phyloP scores from a whole-genome alignment of 1,139 yeast species.

The Candida anutae region DNA sequence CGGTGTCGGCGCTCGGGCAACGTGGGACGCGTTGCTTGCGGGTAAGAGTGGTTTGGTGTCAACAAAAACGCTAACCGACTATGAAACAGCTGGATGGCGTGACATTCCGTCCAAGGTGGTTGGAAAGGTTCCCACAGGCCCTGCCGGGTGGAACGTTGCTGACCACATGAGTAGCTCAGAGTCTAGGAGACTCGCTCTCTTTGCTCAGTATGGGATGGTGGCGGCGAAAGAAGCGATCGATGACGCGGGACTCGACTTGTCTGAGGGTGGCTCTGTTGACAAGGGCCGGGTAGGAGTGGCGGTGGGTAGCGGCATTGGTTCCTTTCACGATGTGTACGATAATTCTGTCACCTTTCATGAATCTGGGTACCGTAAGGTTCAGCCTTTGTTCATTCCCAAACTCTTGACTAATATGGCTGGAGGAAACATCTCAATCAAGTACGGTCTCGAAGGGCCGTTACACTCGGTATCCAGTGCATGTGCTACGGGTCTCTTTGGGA shows the following conservation, averaged over 20 bases:
- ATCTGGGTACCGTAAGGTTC: conserved; percentile 63
- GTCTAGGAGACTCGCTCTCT: conserved; percentile 56
- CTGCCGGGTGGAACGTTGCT: conserved; percentile 44
- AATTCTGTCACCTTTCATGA: conserved; percentile 44
- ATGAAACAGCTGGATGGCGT: conserved; percentile 36
- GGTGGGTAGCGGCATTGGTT: conserved; percentile 91
- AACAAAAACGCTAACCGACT: conserved; percentile 41
- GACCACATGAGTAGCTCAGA: conserved; percentile 41
- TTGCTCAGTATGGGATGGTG: conserved; percentile 72
- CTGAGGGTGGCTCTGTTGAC: not conserved
- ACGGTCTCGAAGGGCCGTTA: conserved; percentile 74
- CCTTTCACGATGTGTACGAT: conserved; percentile 66
- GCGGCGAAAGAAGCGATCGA: conserved; percentile 72
- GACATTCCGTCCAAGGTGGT: conserved; percentile 70
- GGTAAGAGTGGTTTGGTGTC: conserved; percentile 52
- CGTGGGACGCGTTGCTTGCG: conserved; percentile 47
- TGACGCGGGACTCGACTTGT: conserved; percentile 41
- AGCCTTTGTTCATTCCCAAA: conserved; percentile 82
- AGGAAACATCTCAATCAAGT: conserved; percentile 77
- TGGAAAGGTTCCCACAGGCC: conserved; percentile 62
- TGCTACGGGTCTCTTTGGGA: conserved; percentile 90
- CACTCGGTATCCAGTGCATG: conserved; percentile 93
- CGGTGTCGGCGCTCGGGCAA: conserved; percentile 55
- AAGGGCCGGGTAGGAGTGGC: conserved; percentile 51
- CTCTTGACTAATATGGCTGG: conserved; percentile 90